phyloP scores from a whole-genome alignment of 2,329 filamentous ascomycete species.

The Aspergillus clavatus region DNA sequence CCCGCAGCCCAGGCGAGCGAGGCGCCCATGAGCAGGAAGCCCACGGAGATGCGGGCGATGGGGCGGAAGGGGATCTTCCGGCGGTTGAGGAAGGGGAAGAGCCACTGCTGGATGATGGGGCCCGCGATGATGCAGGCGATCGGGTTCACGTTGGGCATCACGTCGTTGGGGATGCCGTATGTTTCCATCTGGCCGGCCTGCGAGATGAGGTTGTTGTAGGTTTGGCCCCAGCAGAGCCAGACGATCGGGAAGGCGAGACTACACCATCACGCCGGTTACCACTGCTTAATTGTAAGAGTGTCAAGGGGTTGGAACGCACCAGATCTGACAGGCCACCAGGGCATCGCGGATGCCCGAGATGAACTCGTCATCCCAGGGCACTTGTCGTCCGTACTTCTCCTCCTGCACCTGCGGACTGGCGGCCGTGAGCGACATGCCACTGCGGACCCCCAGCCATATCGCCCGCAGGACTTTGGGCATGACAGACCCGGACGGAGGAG shows the following conservation, averaged over 20 bases:
- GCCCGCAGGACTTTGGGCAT: not conserved
- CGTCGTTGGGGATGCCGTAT: conserved; percentile 54
- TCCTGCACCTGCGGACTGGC: conserved; percentile 1
- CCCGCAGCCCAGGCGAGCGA: conserved; percentile 55
- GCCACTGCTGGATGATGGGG: conserved; percentile 45
- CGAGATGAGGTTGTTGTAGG: conserved; percentile 23
- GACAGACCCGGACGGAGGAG: not conserved
- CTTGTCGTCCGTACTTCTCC: not conserved
- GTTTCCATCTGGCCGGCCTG: conserved; percentile 55
- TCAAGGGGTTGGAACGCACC: no score
- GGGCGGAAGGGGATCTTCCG: conserved; percentile 53
- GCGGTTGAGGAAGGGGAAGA: conserved; percentile 56
- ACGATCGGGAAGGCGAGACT: conserved; percentile 12
- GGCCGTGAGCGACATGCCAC: not conserved
- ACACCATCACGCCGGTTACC: not conserved
- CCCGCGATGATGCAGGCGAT: conserved; percentile 56
- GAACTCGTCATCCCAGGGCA: conserved; percentile 2
- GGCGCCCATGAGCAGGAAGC: conserved; percentile 50
- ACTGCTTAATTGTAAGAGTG: not conserved
- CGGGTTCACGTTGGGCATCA: conserved; percentile 57
- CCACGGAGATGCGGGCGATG: conserved; percentile 51
- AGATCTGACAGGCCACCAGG: not conserved
- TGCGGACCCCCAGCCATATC: not conserved
- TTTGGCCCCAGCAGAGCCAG: conserved; percentile 14
- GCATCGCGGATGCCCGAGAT: not conserved